A percentile compares a stretch with the other conserved stretches of the same genome.
phyloP scores from a whole-genome alignment of 345 rosid genomes.

The Salix udensis region DNA sequence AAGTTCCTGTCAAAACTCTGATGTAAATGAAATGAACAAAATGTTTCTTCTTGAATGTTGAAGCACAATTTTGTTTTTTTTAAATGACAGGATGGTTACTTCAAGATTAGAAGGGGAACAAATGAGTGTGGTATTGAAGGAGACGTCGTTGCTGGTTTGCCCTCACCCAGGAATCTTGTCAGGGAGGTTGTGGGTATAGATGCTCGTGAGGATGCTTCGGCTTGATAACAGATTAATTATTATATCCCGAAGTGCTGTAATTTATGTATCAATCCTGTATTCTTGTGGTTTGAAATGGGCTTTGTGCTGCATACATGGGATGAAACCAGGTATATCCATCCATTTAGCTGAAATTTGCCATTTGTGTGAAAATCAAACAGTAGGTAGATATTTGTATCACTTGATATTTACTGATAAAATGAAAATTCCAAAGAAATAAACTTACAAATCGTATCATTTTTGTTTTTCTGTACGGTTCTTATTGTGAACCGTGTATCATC shows the following conservation, averaged over 20 bases:
- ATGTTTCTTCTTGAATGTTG: not conserved
- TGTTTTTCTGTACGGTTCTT: not conserved
- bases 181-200: constrained; percentile 40
- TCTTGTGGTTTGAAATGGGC: not conserved
- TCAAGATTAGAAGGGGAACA: constrained; percentile 83
- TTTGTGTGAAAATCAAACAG: not conserved
- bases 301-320: not conserved
- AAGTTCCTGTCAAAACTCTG: constrained; percentile 26
- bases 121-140: constrained; percentile 90
- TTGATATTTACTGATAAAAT: not conserved
- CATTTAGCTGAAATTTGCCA: not conserved
- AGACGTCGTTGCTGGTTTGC: constrained; percentile 71
- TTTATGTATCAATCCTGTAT: not conserved
- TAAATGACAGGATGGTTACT: constrained; percentile 72
- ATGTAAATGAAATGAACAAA: not conserved
- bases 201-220: constrained; percentile 36
- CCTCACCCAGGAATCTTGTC: constrained; percentile 73
- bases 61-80: not conserved
- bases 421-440: no score
- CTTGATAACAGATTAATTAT: constrained; percentile 21
- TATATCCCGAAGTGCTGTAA: not conserved
- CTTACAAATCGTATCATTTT: not conserved
- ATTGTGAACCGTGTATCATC: not conserved
- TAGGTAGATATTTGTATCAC: not conserved
- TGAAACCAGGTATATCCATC: no score